Base-by-base conservation (phyloP, 2,329 filamentous ascomycete genomes). In the Cryphonectria carpinicola region DNA sequence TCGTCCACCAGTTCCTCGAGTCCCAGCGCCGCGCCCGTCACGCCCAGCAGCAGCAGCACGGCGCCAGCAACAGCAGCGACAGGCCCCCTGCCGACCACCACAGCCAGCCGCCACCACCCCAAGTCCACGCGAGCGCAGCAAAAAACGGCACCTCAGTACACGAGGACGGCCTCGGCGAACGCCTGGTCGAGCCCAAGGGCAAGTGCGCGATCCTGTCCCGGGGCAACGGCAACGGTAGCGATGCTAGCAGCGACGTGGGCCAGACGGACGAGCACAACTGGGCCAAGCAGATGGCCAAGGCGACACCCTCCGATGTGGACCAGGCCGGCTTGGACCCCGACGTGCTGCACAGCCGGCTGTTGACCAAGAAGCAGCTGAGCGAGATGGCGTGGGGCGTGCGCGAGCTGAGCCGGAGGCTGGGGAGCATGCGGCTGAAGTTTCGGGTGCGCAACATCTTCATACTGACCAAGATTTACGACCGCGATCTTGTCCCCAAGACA, bases 371-470 rank as follows among this genome's bases (percentile, higher is more conserved):
- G 80, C 94, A 99, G 81, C 86, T 99, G 58, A 94, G 92, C 19
- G 96, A 98, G 76, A 98, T 99, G 95, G 95, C 95, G 0, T 95
- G 95, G 89, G 95, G 95, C 37, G 96, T 98, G 70, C 87, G 96
- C 64, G 94, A 98, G 81, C 84, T 99, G 71, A 95, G 93, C 41
- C 92, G 97, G 77, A 92, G 93, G 72, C 83, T 98, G 71, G 93
- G 93, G 66, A 94, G 90, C 80, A 90, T 98, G 79, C 89, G 91
- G 70, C 85, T 99, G 73, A 93, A 92, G 79, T 89, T 97, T 74
- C 91, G 91, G 67, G 93, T 97, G 74, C 89, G 89, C 78, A 92
- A 89, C 69, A 90, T 99, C 41, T 97, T 98, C 77, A 83, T 99
- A 43, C 84, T 99, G 65, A 97, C 94, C 58, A 99, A 99, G 80